phyloP scores from a whole-genome alignment of 441 rosid genomes.

The Pelargonium exstipulatum region DNA sequence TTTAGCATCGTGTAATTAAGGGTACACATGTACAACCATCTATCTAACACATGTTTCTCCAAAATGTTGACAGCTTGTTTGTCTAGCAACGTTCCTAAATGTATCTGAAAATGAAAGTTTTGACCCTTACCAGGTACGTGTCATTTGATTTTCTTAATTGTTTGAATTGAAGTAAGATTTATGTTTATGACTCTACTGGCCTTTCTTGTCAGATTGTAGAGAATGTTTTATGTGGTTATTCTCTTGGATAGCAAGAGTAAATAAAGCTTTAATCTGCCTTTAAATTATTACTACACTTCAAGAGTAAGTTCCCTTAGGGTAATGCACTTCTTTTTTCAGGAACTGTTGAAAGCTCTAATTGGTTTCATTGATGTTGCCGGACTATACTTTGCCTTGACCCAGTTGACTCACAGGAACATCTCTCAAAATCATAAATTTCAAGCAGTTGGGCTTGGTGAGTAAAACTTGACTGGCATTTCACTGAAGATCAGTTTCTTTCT shows the following conservation, averaged over 20 bases:
- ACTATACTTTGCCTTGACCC: slow-evolving; percentile 76
- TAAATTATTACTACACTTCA: not conserved
- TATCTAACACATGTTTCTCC: not conserved
- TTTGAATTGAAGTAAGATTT: slow-evolving; percentile 1
- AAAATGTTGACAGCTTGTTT: slow-evolving; percentile 64
- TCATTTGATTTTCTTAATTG: not conserved
- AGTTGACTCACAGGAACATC: slow-evolving; percentile 85
- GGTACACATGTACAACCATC: not conserved
- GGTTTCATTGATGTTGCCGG: slow-evolving; percentile 94
- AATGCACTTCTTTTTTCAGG: slow-evolving; percentile 37
- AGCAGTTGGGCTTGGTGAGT: slow-evolving; percentile 92
- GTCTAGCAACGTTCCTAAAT: slow-evolving; percentile 80
- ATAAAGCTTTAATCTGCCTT: not conserved
- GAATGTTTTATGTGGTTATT: not conserved
- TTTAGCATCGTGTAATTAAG: not conserved
- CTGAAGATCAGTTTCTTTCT: not conserved
- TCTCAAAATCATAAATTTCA: slow-evolving; percentile 95
- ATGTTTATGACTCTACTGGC: not conserved
- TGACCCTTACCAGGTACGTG: slow-evolving; percentile 76
- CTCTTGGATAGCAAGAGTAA: not conserved
- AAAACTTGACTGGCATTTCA: slow-evolving; percentile 13
- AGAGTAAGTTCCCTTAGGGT: not conserved
- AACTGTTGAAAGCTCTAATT: slow-evolving; percentile 79
- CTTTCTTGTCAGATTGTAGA: not conserved
- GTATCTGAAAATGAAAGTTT: slow-evolving; percentile 78